Evolutionary conservation across 441 rosid species (phyloP), one percentile per base, ranked within the genome.

Genomic region (Pelargonium myrrhifolium): DNA sequence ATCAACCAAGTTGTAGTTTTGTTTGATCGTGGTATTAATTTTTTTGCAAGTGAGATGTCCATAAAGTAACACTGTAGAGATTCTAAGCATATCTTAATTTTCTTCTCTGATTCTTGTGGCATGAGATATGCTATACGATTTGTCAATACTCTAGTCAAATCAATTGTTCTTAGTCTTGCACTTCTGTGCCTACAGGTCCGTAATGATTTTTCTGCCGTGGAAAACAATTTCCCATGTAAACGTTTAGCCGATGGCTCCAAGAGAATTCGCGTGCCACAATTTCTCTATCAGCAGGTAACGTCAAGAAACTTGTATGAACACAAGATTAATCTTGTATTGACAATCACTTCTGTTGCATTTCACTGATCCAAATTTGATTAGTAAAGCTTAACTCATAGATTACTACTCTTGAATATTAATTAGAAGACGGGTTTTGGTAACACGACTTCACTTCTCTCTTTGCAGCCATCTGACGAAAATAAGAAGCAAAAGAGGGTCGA

Each of bases 161-260:
- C 4, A 45, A 45, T 45, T 9, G 51, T 22, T 28, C 37, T 11
- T 28, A 66, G 9, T 42, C 4, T 55, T 21, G 37, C 26, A 64
- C 22, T 60, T 40, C 6, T 47, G 40, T 21, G 55, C 72, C 67
- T 55, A 62, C 80, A 93, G 98, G 90, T 89, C 39, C 77, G 74
- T 3, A 71, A 80, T 53, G 77, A 78, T 69, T 69, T 24, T 0
- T 74, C 74, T n/a, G 66, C 74, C 12, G 7, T 58, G 67, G 97
- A 86, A 75, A 76, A 72, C 71, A 84, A 83, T 68, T 74, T 81
- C 76, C 88, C 92, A 61, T 70, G 64, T 59, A 93, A 88, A 76
- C 96, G 92, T 11, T 76, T 86, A 72, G 89, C 96, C 1, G 97
- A 93, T 81, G 89, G 92, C 21, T 93, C 93, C 2, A 93, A 93